A percentile compares a stretch with the other conserved stretches of the same genome.
Evolutionary conservation across 2,329 filamentous ascomycete genomes (phyloP).

Genomic region (Neofusicoccum laricinum): DNA sequence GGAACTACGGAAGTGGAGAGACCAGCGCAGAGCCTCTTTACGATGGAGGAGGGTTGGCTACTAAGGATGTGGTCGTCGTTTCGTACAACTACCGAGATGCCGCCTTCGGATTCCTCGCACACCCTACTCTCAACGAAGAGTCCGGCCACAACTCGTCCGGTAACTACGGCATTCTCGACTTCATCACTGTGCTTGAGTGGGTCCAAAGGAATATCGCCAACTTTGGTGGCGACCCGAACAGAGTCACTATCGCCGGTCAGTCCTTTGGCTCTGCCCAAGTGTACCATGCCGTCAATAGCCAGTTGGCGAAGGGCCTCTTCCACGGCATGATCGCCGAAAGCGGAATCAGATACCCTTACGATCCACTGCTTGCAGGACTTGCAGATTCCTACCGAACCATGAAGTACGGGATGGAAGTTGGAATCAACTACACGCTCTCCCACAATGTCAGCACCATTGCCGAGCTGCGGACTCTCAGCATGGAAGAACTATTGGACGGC

Average conservation of each 20-base stretch:
- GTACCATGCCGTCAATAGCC: slow-evolving; percentile 28
- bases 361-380: slow-evolving; percentile 19
- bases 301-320: slow-evolving; percentile 25
- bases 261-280: slow-evolving; percentile 7
- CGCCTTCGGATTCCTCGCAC: slow-evolving; percentile 20
- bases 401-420: background rate
- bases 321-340: slow-evolving; percentile 27
- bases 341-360: slow-evolving; percentile 25
- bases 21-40: background rate
- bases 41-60: background rate
- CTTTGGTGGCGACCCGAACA: slow-evolving; percentile 36
- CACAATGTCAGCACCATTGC: slow-evolving; percentile 12
- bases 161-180: slow-evolving; percentile 29
- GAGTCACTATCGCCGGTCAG: slow-evolving; percentile 40
- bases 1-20: slow-evolving; percentile 16
- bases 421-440: background rate
- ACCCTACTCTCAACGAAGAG: slow-evolving; percentile 22
- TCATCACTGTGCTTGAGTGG: slow-evolving; percentile 35
- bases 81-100: slow-evolving; percentile 24
- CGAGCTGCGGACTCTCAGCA: slow-evolving; percentile 7
- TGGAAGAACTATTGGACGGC: background rate
- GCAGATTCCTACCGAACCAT: background rate
- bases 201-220: slow-evolving; percentile 35
- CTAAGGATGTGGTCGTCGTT: slow-evolving; percentile 17
- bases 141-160: slow-evolving; percentile 28